Conservation (phyloP, 495 filamentous ascomycete genomes). For the Hypoxylon fragiforme region DNA sequence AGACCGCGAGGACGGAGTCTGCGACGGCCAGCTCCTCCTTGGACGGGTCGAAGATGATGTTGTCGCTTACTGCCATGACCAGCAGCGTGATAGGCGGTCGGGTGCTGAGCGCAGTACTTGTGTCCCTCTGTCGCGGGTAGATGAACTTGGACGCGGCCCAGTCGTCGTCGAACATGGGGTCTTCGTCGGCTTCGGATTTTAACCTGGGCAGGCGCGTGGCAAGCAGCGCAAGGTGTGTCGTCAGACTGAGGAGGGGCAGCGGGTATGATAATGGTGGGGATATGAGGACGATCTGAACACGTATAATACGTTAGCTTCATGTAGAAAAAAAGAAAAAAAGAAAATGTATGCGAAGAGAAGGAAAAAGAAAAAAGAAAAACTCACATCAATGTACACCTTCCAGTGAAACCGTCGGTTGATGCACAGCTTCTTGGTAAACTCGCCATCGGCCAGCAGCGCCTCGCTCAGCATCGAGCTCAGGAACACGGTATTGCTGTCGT, state of each 20-base stretch:
- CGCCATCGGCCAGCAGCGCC: slow-evolving; percentile 75
- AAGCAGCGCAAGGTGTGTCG: slow-evolving; percentile 93
- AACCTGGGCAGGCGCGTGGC: slow-evolving; percentile 80
- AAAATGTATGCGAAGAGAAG: not conserved
- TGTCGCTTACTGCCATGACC: slow-evolving; percentile 81
- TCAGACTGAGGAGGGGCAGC: slow-evolving; percentile 86
- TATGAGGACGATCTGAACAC: slow-evolving; percentile 79
- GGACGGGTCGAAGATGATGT: slow-evolving; percentile 90
- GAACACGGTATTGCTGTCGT: slow-evolving; percentile 88
- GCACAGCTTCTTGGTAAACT: slow-evolving; percentile 68
- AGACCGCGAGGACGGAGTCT: slow-evolving; percentile 81
- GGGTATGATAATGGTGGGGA: slow-evolving; percentile 90
- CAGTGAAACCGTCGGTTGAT: slow-evolving; percentile 93
- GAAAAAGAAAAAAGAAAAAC: slow-evolving; percentile 36
- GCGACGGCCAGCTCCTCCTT: slow-evolving; percentile 91
- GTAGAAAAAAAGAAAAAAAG: not conserved
- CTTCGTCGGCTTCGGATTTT: slow-evolving; percentile 85
- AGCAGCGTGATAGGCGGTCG: slow-evolving; percentile 85
- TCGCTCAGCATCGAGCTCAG: slow-evolving; percentile 85
- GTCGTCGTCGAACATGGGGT: slow-evolving; percentile 97
- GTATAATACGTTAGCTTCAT: slow-evolving; percentile 13
- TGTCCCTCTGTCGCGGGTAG: slow-evolving; percentile 59
- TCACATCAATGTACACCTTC: slow-evolving; percentile 92
- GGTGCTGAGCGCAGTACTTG: slow-evolving; percentile 10
- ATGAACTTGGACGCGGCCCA: slow-evolving; percentile 82